These are phyloP conservation scores for Beauveria sp. DNA, from an alignment of 2,329 filamentous ascomycete species.

Conservation along the genomic window DNA sequence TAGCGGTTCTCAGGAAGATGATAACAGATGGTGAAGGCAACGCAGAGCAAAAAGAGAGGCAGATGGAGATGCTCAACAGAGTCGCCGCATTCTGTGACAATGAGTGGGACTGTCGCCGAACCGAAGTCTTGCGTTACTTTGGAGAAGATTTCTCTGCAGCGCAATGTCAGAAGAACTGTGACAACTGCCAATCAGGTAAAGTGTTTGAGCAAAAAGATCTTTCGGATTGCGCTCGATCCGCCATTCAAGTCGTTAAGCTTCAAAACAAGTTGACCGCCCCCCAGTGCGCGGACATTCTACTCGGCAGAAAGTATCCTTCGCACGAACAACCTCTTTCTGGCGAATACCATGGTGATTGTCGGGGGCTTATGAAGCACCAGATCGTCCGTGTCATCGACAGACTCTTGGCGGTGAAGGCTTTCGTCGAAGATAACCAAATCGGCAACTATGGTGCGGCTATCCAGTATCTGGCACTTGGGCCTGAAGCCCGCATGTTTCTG, in stretches of 20 bases:
- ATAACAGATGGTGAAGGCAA: slow-evolving; percentile 75
- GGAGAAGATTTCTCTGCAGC: slow-evolving; percentile 69
- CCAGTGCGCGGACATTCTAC: slow-evolving; percentile 78
- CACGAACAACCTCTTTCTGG: slow-evolving; percentile 38
- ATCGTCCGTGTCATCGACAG: slow-evolving; percentile 77
- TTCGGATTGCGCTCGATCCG: slow-evolving; percentile 63
- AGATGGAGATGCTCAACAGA: slow-evolving; percentile 74
- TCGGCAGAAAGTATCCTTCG: slow-evolving; percentile 58
- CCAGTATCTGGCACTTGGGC: slow-evolving; percentile 57
- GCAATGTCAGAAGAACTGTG: slow-evolving; percentile 69
- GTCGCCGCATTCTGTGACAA: slow-evolving; percentile 90
- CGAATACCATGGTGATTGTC: slow-evolving; percentile 60
- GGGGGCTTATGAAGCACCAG: slow-evolving; percentile 63
- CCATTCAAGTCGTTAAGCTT: slow-evolving; percentile 59
- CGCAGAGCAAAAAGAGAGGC: slow-evolving; percentile 71
- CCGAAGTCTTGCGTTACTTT: slow-evolving; percentile 89
- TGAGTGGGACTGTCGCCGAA: slow-evolving; percentile 74
- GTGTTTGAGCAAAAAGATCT: slow-evolving; percentile 70
- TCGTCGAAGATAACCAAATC: slow-evolving; percentile 58
- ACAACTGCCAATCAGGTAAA: slow-evolving; percentile 75
- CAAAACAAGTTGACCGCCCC: slow-evolving; percentile 59
- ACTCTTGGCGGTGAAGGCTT: slow-evolving; percentile 63
- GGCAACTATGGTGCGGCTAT: slow-evolving; percentile 55
- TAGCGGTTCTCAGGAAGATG: slow-evolving; percentile 65
- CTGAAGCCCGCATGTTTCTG: slow-evolving; percentile 35